Evolutionary conservation across 2,329 filamentous ascomycete species (phyloP).

Genomic region (Paracoccidioides brasiliensis): DNA sequence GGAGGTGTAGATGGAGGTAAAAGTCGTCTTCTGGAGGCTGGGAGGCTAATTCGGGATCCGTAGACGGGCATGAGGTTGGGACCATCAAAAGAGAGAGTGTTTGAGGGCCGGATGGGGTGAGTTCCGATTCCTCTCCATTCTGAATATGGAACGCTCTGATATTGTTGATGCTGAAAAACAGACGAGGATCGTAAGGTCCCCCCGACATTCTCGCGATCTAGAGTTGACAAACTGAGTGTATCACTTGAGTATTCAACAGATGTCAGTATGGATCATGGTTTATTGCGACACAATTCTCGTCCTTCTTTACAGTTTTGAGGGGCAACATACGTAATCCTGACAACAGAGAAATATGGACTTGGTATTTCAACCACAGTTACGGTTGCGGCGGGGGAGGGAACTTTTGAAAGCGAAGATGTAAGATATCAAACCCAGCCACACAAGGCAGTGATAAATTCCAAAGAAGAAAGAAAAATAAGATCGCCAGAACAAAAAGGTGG

Average conservation of each 20-base stretch:
- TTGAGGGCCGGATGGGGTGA: constrained; percentile 77
- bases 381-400: too few relatives aligned
- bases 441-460: too few relatives aligned
- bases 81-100: constrained; percentile 93
- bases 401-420: not conserved
- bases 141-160: constrained; percentile 86
- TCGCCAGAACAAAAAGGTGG: too few relatives aligned
- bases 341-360: too few relatives aligned
- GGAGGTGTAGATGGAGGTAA: constrained; percentile 88
- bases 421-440: not conserved
- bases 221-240: not conserved
- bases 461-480: too few relatives aligned
- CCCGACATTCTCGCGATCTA: constrained; percentile 5
- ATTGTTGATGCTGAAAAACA: constrained; percentile 49
- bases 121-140: constrained; percentile 67
- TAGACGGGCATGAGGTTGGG: constrained; percentile 64
- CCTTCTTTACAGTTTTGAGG: too few relatives aligned
- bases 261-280: not conserved
- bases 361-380: too few relatives aligned
- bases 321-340: too few relatives aligned
- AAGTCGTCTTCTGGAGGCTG: constrained; percentile 68
- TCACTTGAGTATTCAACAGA: not conserved
- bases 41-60: constrained; percentile 43
- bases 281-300: too few relatives aligned
- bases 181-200: constrained; percentile 22